Percentiles rank a stretch among this genome's conserved stretches.
phyloP scores from a whole-genome alignment of 495 filamentous ascomycete genomes.

The Neurospora intermedia region DNA sequence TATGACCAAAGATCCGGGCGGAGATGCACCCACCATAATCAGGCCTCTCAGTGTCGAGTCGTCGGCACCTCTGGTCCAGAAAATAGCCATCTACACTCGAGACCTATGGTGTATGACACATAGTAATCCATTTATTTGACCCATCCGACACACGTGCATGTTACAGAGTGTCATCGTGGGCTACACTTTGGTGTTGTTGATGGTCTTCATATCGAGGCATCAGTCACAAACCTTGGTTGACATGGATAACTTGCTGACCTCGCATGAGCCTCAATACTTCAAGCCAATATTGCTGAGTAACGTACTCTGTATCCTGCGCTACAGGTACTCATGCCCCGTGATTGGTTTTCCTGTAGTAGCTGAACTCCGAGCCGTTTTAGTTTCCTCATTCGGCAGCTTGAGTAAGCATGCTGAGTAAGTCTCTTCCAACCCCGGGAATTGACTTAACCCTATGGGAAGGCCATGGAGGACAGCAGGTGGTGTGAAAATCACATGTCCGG shows the following conservation, averaged over 20 bases:
- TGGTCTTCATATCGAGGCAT: background rate
- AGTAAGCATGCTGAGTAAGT: background rate
- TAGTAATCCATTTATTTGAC: background rate
- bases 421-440: background rate
- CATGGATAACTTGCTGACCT: background rate
- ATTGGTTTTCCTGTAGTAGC: background rate
- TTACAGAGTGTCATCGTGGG: background rate
- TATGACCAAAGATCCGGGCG: background rate
- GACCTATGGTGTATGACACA: background rate
- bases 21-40: background rate
- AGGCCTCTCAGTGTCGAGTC: background rate
- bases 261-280: background rate
- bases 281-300: background rate
- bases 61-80: background rate
- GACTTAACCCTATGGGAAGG: no score
- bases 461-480: no score
- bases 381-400: background rate
- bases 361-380: background rate
- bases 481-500: no score
- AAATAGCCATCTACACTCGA: background rate
- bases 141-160: background rate
- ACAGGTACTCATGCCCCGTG: background rate
- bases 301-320: background rate
- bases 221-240: background rate
- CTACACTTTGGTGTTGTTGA: background rate